These are phyloP conservation scores for Lactarius hatsudake DNA, from an alignment of 768 basidiomycete genomes.

Conservation along the genomic window DNA sequence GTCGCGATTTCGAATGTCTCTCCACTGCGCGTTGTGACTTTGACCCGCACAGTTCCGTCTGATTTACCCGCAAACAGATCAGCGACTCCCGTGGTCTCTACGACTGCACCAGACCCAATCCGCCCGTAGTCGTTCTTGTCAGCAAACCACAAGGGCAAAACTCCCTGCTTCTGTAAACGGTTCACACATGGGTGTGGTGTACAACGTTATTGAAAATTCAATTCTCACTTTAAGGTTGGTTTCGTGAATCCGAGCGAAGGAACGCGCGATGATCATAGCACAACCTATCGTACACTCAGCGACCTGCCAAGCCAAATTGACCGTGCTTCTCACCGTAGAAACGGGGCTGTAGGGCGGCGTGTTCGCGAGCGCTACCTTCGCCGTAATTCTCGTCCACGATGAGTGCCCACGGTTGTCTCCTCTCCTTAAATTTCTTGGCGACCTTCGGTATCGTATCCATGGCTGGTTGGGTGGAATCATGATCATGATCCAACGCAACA, in stretches of 20 bases:
- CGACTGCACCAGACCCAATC: conserved; percentile 76
- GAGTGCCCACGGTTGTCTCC: conserved; percentile 86
- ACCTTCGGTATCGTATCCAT: conserved; percentile 86
- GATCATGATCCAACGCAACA: conserved; percentile 78
- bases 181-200: not conserved
- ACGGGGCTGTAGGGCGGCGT: conserved; percentile 94
- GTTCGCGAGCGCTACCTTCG: conserved; percentile 96
- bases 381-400: conserved; percentile 98
- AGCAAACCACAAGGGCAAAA: conserved; percentile 92
- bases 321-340: conserved; percentile 64
- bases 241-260: conserved; percentile 98
- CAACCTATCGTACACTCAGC: conserved; percentile 53
- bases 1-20: conserved; percentile 64
- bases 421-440: conserved; percentile 84
- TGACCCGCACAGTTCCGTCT: conserved; percentile 45
- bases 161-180: conserved; percentile 83
- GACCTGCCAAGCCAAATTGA: not conserved
- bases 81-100: conserved; percentile 82
- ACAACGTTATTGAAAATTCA: not conserved
- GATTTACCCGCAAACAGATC: conserved; percentile 52
- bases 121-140: conserved; percentile 82
- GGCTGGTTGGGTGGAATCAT: conserved; percentile 40
- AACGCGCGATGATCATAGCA: conserved; percentile 82
- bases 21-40: conserved; percentile 66
- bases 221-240: conserved; percentile 83